A percentile compares a stretch with the other conserved stretches of the same genome.
phyloP scores from a whole-genome alignment of 2,329 filamentous ascomycete species.

The Raffaelea arxii region DNA sequence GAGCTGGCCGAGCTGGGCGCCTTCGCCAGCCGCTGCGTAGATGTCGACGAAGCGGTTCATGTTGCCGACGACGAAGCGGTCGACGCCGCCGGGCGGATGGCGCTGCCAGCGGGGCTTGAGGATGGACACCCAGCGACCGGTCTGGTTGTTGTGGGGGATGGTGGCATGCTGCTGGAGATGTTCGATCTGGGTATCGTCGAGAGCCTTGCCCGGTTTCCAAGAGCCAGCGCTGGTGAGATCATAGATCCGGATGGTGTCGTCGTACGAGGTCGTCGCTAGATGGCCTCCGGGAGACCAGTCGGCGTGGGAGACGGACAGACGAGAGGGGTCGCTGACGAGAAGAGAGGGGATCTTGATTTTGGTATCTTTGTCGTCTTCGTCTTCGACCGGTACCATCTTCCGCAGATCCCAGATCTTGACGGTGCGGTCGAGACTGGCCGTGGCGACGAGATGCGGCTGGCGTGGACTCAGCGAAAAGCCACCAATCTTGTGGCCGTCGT shows the following conservation, averaged over 20 bases:
- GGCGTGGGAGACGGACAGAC: conserved; percentile 83
- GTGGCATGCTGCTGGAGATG: conserved; percentile 57
- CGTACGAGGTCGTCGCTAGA: conserved; percentile 85
- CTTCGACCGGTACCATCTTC: conserved; percentile 58
- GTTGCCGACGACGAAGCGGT: conserved; percentile 88
- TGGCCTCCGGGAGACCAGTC: conserved; percentile 81
- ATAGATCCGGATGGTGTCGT: conserved; percentile 91
- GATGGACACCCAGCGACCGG: conserved; percentile 84
- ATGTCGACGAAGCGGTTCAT: conserved; percentile 98
- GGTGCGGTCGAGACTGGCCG: conserved; percentile 80
- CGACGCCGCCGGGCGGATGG: conserved; percentile 64
- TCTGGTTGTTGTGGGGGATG: conserved; percentile 89
- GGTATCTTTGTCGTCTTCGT: conserved; percentile 16
- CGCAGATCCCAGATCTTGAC: conserved; percentile 89
- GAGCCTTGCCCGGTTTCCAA: conserved; percentile 49
- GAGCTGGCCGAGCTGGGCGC: conserved; percentile 79
- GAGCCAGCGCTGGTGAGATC: conserved; percentile 53
- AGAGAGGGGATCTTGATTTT: conserved; percentile 48
- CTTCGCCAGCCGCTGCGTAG: conserved; percentile 71
- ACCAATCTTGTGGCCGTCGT: conserved; percentile 81
- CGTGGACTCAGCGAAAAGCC: conserved; percentile 79
- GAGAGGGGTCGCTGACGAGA: conserved; percentile 71
- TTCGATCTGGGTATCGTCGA: conserved; percentile 47
- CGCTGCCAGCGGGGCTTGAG: conserved; percentile 81
- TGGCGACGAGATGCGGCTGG: conserved; percentile 74